Percentiles rank a stretch among this genome's conserved stretches.
These are phyloP conservation scores for Trichosporon coremiiforme DNA, from an alignment of 1,284 basidiomycete species.

Conservation along the genomic window DNA sequence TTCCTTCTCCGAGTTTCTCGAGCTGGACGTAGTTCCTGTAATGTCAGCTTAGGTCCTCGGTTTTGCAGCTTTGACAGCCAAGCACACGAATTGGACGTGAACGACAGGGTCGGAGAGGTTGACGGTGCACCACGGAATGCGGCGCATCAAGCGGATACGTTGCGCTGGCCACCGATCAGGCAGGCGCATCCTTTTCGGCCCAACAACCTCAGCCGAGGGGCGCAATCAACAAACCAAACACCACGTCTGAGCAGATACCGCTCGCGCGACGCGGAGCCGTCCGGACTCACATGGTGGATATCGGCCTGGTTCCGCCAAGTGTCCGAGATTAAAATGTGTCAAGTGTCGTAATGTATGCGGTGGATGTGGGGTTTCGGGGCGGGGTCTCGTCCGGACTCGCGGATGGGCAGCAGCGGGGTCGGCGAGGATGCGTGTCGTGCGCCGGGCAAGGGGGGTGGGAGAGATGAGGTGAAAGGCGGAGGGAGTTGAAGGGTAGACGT, in stretches of 20 bases:
- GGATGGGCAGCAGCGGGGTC: not conserved
- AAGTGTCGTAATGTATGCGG: not conserved
- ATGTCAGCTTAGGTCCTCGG: not conserved
- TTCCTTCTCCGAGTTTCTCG: constrained; percentile 73
- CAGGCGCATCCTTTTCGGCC: not conserved
- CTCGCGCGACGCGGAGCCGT: not conserved
- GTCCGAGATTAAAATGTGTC: constrained; percentile 8
- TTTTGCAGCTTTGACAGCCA: not conserved
- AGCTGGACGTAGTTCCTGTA: constrained; percentile 64
- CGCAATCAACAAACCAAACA: not conserved
- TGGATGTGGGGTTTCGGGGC: not conserved
- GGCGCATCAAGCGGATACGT: not conserved
- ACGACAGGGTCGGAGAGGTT: not conserved
- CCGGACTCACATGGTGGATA: not conserved
- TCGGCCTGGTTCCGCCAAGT: not conserved
- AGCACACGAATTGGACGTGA: not conserved
- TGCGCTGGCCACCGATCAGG: not conserved
- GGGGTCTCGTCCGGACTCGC: not conserved
- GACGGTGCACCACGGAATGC: not conserved
- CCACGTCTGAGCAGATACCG: not conserved
- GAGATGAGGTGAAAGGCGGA: not conserved
- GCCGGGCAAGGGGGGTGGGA: not conserved
- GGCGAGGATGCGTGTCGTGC: constrained; percentile 1
- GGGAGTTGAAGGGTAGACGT: not conserved
- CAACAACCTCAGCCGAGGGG: not conserved